These are phyloP conservation scores for Aristolochia contorta DNA, from an alignment of 164 flowering plant species.

Conservation along the genomic window DNA sequence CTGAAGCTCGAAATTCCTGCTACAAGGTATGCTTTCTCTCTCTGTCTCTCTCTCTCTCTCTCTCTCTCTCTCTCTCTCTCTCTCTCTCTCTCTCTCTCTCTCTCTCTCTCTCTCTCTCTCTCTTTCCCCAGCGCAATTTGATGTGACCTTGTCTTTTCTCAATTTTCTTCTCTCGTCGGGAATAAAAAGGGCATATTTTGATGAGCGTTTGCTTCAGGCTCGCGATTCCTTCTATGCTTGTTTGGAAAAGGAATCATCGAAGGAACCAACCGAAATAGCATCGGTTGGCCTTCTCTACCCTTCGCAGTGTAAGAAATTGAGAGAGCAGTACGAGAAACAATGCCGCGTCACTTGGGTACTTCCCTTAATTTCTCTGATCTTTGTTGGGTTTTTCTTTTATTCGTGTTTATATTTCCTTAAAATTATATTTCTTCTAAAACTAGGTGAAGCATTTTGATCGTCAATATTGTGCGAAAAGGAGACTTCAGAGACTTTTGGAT, in stretches of 20 bases:
- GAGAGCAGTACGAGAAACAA: constrained; percentile 43
- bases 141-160: background rate
- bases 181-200: background rate
- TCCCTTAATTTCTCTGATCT: background rate
- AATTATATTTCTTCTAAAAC: background rate
- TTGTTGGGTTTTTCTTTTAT: constrained; percentile 4
- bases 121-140: background rate
- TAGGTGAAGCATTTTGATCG: constrained; percentile 97
- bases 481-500: constrained; percentile 71
- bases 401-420: background rate
- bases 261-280: constrained; percentile 68
- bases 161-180: background rate
- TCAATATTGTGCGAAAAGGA: constrained; percentile 59
- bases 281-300: constrained; percentile 73
- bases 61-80: background rate
- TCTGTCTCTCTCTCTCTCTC: background rate
- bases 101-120: constrained; percentile 1
- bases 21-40: constrained; percentile 43
- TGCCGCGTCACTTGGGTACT: constrained; percentile 85
- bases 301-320: constrained; percentile 45
- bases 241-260: constrained; percentile 56
- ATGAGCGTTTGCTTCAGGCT: constrained; percentile 28
- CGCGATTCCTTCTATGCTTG: constrained; percentile 82
- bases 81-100: background rate
- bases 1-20: constrained; percentile 59